Base-by-base conservation (phyloP, 176 grass and related monocot species). In the Ampelocalamus luodianensis region DNA sequence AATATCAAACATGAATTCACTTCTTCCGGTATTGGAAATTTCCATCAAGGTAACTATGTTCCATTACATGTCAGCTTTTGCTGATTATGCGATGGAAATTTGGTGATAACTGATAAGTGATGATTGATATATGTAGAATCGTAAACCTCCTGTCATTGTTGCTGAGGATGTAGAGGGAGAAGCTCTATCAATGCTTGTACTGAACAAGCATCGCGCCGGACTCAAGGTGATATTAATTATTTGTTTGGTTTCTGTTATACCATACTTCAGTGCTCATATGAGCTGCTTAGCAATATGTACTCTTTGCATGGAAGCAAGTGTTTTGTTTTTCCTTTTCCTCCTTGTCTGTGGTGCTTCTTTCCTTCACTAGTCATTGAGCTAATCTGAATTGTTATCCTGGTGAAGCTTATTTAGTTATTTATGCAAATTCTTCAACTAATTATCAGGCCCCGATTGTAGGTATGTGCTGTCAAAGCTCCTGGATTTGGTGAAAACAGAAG, bases 401-500 rank as follows among this genome's bases (percentile, higher is more conserved):
- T 74, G 67, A 78, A 88, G 1, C 27, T n/a, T 49, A 49, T 49
- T 49, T 49, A 49, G 46, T 15, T 86, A 63, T 46, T 62, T 82
- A 66, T 26, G 36, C 81, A 86, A 82, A 45, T 78, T 82, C 40
- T 56, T 79, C 14, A 67, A 65, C 79, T 83, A 83, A 73, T 61
- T 53, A 42, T 51, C 9, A 18, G 49, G 40, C 43, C 59, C 63
- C 67, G 20, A 75, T 77, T 92, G 11, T 90, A 98, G 93, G 88
- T 98, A 64, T 98, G 93, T 87, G 96, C 96, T 40, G 87, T 98
- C 62, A 98, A 98, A 93, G 91, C 93, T 70, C 93, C 96, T 86
- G 96, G 96, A 34, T 98, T 93, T 95, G 96, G 96, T 87, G 96
- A 98, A 85, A 95, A 90, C 54, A 98, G 93, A 90, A 90, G 82